Evolutionary conservation across 75 land plant genomes (phyloP), one percentile per base, ranked within the genome.

Genomic region (Gnetum montanum): DNA sequence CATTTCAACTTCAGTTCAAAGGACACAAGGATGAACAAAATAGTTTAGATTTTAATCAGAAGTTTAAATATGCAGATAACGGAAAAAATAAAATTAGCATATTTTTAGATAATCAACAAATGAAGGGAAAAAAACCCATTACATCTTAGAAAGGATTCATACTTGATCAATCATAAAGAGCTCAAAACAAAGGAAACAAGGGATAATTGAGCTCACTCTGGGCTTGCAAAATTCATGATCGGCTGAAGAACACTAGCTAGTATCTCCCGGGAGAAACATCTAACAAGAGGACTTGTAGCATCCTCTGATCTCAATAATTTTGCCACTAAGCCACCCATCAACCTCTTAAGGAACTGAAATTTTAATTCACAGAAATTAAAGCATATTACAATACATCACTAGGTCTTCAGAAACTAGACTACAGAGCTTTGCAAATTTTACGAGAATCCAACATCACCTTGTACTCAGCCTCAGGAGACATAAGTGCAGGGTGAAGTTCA

Each of bases 401-500:
- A 52, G 22, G 36, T 52, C 35, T 25, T 31, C 19, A 13, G 31
- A 20, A 20, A 31, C 8, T 19, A 52, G 7, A 19, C n/a, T 25
- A 20, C 3, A 0, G 19, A 36, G 63, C 52, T 64, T 69, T 67
- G n/a, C n/a, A n/a, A n/a, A n/a, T n/a, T n/a, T n/a, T n/a, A n/a
- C n/a, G n/a, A n/a, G n/a, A n/a, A n/a, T n/a, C n/a, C n/a, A n/a
- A n/a, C n/a, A n/a, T n/a, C n/a, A 89, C 99, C 90, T 86, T 84
- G 81, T 72, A 75, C 74, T 95, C 99, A 61, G 73, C 40, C 60
- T 95, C 96, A 35, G 85, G 54, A 45, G 99, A 90, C 10, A 90
- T 45, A 43, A 90, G 70, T 35, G 99, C 99, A 46, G 99, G 99
- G 38, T 95, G 97, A 49, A 95, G 85, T 71, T 90, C 75, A 49